Base-by-base conservation (phyloP, 164 flowering plant genomes). In the Piper longum region DNA sequence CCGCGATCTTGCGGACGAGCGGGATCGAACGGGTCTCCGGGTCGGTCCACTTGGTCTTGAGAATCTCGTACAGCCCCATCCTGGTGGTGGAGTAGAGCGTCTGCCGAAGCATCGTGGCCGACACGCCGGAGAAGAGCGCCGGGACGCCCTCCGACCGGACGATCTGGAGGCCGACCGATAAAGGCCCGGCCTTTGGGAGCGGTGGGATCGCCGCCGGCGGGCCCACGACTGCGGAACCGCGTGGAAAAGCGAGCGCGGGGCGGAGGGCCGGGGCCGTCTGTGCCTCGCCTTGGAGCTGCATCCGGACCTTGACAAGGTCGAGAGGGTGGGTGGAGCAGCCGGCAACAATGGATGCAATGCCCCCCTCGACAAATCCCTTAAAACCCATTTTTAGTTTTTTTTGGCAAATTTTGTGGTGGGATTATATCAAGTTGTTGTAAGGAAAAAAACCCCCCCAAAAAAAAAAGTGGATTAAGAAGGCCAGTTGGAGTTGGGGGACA, bases 71-170 rank as follows among this genome's bases (percentile, higher is more conserved):
- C 4, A 89, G 76, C 1, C 96, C 96, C 96, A 89, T 89, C 0
- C 93, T 73, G 65, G 96, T 89, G 9, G 96, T 87, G 41, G 96
- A 87, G 70, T 89, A 89, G 7, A 89, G 84, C 0, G 82, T 79
- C 68, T 89, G 95, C 2, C 96, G 83, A 73, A 89, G 91, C 9
- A 89, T 78, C 59, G 93, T 89, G 60, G 97, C 97, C 51, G 95
- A 89, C 12, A 89, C 87, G 68, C 93, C 96, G 59, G 88, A 82
- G 72, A 75, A 87, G 4, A 89, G 73, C 4, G 89, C 96, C 0
- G 74, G 67, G 0, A 76, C 71, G 2, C 96, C 96, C 59, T 89
- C 88, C 11, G 77, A 77, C 56, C 74, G 79, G 4, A 89, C 48
- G 64, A 89, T 78, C 16, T 68, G 67, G 43, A 79, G 66, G 0